Conservation (phyloP, 345 rosid species). For the Cardamine resedifolia region DNA sequence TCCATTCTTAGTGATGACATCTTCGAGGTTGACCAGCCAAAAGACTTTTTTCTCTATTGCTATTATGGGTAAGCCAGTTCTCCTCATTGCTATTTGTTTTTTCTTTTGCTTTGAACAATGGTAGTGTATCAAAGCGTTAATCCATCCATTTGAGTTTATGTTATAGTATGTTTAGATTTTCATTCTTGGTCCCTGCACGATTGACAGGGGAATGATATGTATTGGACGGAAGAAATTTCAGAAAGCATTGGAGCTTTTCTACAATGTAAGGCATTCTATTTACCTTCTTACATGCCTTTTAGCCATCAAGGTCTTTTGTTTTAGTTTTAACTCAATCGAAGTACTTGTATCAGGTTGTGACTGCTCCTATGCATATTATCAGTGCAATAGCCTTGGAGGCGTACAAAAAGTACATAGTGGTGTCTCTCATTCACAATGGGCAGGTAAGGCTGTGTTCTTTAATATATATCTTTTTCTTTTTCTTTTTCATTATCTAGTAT, state of each 20-base stretch:
- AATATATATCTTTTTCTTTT: neutral
- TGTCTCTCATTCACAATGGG: conserved; percentile 79
- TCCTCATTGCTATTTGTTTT: conserved; percentile 22
- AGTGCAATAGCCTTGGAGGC: conserved; percentile 93
- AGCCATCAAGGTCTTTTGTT: neutral
- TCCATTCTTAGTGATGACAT: conserved; percentile 81
- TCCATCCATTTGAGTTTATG: neutral
- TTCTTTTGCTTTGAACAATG: neutral
- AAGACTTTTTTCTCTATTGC: conserved; percentile 84
- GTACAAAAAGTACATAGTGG: conserved; percentile 83
- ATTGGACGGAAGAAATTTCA: conserved; percentile 74
- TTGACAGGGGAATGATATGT: conserved; percentile 89
- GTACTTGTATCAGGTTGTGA: conserved; percentile 63
- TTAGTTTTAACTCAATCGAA: conserved; percentile 17
- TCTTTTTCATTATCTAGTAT: neutral
- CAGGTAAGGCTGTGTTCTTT: conserved; percentile 49
- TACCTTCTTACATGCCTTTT: conserved; percentile 14
- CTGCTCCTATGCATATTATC: conserved; percentile 79
- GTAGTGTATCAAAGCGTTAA: neutral
- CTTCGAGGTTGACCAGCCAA: conserved; percentile 86
- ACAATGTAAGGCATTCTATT: conserved; percentile 49
- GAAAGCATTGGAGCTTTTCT: conserved; percentile 93
- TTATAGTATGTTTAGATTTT: neutral
- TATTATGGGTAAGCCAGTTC: conserved; percentile 74
- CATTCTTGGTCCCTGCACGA: conserved; percentile 12